Evolutionary conservation across 2,329 filamentous ascomycete genomes (phyloP), one percentile per base, ranked within the genome.

Genomic region (Mollisia scopiformis): DNA sequence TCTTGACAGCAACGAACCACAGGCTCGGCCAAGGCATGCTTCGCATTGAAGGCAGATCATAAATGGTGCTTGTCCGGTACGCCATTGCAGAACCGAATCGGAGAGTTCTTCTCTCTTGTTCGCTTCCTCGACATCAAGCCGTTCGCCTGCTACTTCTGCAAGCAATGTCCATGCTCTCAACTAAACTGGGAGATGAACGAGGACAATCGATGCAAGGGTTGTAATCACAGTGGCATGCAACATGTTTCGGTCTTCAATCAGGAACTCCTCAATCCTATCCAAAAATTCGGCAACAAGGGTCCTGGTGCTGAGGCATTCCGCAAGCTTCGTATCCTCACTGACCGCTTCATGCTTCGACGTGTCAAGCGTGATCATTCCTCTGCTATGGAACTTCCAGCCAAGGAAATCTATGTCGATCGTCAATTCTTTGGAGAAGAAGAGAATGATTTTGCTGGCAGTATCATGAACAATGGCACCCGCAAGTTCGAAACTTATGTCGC

Each of bases 381-480:
- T 62, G 90, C 93, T 0, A 97, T 99, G 93, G 95, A 98, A 73
- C 84, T 99, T 30, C 95, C 95, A 0, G 91, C 96, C 55, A 99
- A 98, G 78, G 91, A 97, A 71, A 89, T 98, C 55, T 86, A 92
- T 59, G 88, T 99, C 41, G 90, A 96, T 72, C 91, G 94, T 55
- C 93, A 98, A 75, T 98, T 97, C 76, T 99, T 99, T 71, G 93
- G 94, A 53, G 93, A 97, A 69, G 92, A 94, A 46, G 95, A 99
- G 76, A 93, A 93, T 55, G 95, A 99, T 74, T 96, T 99, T 74
- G 96, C 94, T 33, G 87, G 87, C 58, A 97, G 92, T 70, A 96
- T 99, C 80, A 99, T 98, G 92, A 92, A 88, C 16, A 96, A 91
- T 72, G 90, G 91, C 7, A 86, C 89, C 61, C 89, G 95, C 63